A percentile compares a stretch with the other conserved stretches of the same genome.
phyloP scores from a whole-genome alignment of 108 stramenopile species.

The Cyclotella distinguenda region DNA sequence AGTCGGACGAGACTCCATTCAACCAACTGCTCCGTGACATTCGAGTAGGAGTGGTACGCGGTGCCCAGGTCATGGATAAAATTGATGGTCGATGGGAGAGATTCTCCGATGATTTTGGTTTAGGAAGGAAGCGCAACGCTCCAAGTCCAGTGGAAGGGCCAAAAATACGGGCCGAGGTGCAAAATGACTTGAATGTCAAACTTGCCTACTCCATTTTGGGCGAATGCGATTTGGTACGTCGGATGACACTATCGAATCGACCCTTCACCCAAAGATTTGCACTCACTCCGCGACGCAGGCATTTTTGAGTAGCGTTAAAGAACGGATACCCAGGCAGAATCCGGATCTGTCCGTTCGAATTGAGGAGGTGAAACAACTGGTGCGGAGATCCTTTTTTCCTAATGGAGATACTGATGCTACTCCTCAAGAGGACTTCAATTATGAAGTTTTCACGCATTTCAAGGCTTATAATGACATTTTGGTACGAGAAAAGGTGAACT shows the following conservation, averaged over 20 bases:
- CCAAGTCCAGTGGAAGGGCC: conserved; percentile 21
- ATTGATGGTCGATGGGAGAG: conserved; percentile 78
- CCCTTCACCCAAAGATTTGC: too few species aligned
- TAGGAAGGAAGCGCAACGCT: conserved; percentile 51
- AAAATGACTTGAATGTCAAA: conserved; percentile 2
- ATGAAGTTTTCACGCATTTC: conserved; percentile 67
- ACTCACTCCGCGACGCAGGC: too few species aligned
- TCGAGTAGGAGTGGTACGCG: conserved; percentile 61
- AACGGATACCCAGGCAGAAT: conserved; percentile 4
- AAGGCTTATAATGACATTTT: conserved; percentile 72
- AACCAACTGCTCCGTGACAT: conserved; percentile 28
- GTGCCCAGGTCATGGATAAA: conserved; percentile 78
- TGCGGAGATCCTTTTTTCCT: conserved; percentile 53
- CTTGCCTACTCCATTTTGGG: conserved; percentile 13
- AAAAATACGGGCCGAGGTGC: conserved; percentile 5
- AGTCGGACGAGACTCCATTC: conserved; percentile 23
- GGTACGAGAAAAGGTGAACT: conserved; percentile 40
- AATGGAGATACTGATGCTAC: conserved; percentile 10
- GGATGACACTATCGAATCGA: background rate
- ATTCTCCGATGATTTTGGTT: conserved; percentile 67
- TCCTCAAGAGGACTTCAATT: conserved; percentile 62
- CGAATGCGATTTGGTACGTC: conserved; percentile 40
- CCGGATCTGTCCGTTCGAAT: conserved; percentile 41
- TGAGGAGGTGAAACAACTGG: conserved; percentile 42
- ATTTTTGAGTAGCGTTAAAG: conserved; percentile 46